Base-by-base conservation (phyloP, 2,329 filamentous ascomycete species). In the Fusarium subtropicale region DNA sequence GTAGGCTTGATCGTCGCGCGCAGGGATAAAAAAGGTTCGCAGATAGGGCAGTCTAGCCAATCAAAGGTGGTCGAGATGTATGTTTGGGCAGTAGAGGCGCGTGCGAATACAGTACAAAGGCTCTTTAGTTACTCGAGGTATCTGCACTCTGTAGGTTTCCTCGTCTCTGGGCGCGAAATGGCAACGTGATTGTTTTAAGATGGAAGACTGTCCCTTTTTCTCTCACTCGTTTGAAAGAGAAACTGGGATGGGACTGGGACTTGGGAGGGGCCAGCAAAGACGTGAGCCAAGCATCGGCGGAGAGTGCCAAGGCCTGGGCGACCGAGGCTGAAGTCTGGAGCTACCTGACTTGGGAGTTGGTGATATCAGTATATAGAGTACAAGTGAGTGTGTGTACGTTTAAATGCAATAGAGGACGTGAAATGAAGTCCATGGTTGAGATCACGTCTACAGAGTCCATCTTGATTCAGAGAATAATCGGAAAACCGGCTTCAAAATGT, bases 271-370 rank as follows among this genome's bases (percentile, higher is more conserved):
- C 55, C 55, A 46, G 26, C 44, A 55, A 26, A 52, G 33, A 47
- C 46, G 48, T 52, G 47, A 71, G 68, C 66, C 65, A 64, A 66
- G 61, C 56, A 58, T 60, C 57, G 28, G 54, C 58, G 58, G 60
- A 60, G 60, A 58, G 66, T 56, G 72, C 72, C 72, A 74, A 74
- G 72, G 57, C 50, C 66, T 74, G 68, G 71, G 68, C 71, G 55
- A 44, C 60, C 63, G 48, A 63, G 56, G 64, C 52, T 50, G 62
- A 59, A 30, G 26, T 20, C n/a, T 20, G 13, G 28, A 46, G 44
- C 44, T 46, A 46, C 41, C 15, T 28, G 36, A 36, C 26, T 51
- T 28, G 41, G 41, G 13, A 51, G 22, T 28, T 50, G 45, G 41
- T 34, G 58, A 52, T 55, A n/a, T 39, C 12, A 36, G 34, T 33